Base-by-base conservation (phyloP, 345 rosid species). In the Litchi chinensis region DNA sequence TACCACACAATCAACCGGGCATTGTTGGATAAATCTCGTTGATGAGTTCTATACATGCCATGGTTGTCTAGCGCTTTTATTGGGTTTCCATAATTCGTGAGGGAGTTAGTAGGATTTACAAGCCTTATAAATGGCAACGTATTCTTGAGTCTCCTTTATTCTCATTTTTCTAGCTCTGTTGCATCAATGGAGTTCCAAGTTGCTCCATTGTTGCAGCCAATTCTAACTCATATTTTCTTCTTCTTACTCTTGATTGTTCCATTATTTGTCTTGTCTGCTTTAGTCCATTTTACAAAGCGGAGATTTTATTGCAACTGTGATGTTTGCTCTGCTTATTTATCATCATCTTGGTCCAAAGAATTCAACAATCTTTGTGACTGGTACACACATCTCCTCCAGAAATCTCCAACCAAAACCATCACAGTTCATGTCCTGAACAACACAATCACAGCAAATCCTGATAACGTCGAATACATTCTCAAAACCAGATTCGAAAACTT, bases 331-430 rank as follows among this genome's bases (percentile, higher is more conserved):
- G 16, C 71, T 32, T 88, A 88, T 70, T 59, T 83, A 37, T 71
- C 74, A n/a, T 73, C 85, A 10, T 65, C 72, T 37, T 88, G 91
- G 91, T 77, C 83, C 24, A 75, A 73, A 28, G 79, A 85, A 11
- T 86, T 86, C 72, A 46, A 50, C 43, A 88, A 88, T 73, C 88
- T 88, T 5, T 83, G 85, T 21, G 88, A 88, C 59, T 88, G 91
- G 88, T 79, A 76, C 73, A 68, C 87, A 62, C 79, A 85, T 78
- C 87, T 88, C 54, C 87, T 88, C 39, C 60, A 74, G 12, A 75
- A 81, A 21, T 86, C 89, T 2, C 82, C 88, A 0, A 65, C 86
- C 24, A 83, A 77, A 10, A 86, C 91, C 5, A 74, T 88, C n/a
- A 82, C 79, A 7, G 11, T 88, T 54, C 91, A 84, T 68, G 83